Conservation (phyloP, 2,329 filamentous ascomycete species). For the Lasiodiplodia theobromae region DNA sequence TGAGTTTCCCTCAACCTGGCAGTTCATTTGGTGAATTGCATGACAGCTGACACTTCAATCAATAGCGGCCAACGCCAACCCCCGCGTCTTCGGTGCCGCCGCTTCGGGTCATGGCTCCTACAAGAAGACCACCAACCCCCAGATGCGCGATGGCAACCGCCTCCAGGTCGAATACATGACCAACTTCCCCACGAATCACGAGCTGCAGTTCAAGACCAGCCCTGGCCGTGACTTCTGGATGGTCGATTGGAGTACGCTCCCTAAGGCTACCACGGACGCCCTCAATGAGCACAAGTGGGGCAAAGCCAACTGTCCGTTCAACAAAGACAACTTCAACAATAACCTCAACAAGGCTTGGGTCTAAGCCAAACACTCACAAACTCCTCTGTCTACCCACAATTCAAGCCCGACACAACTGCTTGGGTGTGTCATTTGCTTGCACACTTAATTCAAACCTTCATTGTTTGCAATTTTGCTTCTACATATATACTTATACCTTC, state of each 20-base stretch:
- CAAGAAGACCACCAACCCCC: constrained; percentile 39
- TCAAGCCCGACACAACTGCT: too few species aligned
- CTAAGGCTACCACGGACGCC: neutral
- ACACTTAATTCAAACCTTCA: too few species aligned
- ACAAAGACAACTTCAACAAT: neutral
- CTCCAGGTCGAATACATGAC: constrained; percentile 47
- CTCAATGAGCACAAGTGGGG: neutral
- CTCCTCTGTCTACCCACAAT: too few species aligned
- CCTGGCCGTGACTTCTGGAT: neutral
- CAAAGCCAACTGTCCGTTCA: neutral
- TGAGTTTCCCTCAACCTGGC: neutral
- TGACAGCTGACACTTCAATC: neutral
- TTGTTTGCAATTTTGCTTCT: too few species aligned
- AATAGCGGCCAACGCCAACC: constrained; percentile 32
- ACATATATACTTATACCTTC: too few species aligned
- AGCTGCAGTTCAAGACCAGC: constrained; percentile 35
- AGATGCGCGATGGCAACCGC: constrained; percentile 34
- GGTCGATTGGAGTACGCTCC: neutral
- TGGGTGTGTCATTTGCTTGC: too few species aligned
- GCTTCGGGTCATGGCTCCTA: constrained; percentile 49
- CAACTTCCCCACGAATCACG: constrained; percentile 45
- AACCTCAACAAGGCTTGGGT: constrained; percentile 35
- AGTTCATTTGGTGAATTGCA: neutral
- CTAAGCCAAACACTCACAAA: neutral
- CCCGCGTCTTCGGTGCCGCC: constrained; percentile 45